Base-by-base conservation (phyloP, 2,329 filamentous ascomycete genomes). In the Orbilia ellipsospora region DNA sequence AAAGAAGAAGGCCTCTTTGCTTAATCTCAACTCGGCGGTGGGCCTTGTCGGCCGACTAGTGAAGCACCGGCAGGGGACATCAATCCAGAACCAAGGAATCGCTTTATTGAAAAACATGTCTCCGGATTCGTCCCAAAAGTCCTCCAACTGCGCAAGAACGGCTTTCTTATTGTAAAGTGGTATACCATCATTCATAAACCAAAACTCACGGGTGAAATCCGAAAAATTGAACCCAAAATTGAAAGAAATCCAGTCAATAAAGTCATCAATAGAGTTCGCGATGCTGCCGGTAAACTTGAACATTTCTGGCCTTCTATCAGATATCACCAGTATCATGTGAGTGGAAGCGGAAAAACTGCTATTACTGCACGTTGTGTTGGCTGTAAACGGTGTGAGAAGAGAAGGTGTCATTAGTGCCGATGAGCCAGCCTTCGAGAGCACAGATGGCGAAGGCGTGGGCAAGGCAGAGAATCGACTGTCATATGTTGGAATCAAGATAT, bases 51-150 rank as follows among this genome's bases (percentile, higher is more conserved):
- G 57, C 23, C 44, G 26, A 36, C 42, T 66, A 36, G 61, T 45
- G 28, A 74, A 61, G 56, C 63, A 74, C 55, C 62, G 40, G 31
- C 70, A 74, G 23, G 70, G 70, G 36, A 68, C 60, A 61, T 74
- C 70, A 52, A 74, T 74, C 70, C 70, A 74, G 52, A 74, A 68
- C 70, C 70, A 74, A 44, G 70, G 70, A 23, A 74, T 68, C 6
- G 65, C 63, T 45, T 64, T 74, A 45, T 63, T 74, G 28, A 74
- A 74, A 36, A 74, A 74, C 51, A 54, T 68, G 45, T 68, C 63
- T 15, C 63, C 70, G 52, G 69, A 66, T 63, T 68, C 69, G 28
- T 45, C 70, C 63, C 63, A 74, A 44, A 74, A 74, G 36, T 56
- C 63, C 40, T 63, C 55, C 63, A 74, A 56, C 52, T 74, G 70